Evolutionary conservation across 2,329 filamentous ascomycete genomes (phyloP).

Genomic region (Fusarium subglutinans): DNA sequence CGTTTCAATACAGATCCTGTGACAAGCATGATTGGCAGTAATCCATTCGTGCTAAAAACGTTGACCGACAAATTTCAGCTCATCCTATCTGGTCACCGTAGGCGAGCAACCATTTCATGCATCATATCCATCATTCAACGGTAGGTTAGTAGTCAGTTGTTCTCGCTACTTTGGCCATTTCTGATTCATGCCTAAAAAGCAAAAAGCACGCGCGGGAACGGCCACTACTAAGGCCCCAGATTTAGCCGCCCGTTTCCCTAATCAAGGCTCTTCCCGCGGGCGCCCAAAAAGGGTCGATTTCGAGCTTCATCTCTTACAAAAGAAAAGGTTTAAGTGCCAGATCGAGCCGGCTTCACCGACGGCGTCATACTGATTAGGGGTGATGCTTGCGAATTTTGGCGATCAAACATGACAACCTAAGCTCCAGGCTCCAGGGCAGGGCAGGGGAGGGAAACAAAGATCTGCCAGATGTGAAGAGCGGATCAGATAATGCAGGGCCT

Average conservation of each 20-base stretch:
- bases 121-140: background rate
- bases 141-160: background rate
- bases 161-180: background rate
- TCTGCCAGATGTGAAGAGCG: conserved; percentile 11
- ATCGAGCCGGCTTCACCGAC: background rate
- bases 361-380: background rate
- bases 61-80: conserved; percentile 13
- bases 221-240: conserved; percentile 22
- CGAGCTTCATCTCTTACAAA: background rate
- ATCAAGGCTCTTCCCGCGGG: conserved; percentile 11
- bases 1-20: conserved; percentile 9
- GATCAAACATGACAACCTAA: conserved; percentile 18
- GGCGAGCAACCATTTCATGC: background rate
- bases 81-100: background rate
- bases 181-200: conserved; percentile 18
- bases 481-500: conserved; percentile 7
- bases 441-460: background rate
- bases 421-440: background rate
- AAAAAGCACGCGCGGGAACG: conserved; percentile 24
- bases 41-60: background rate
- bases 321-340: background rate
- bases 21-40: background rate
- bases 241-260: conserved; percentile 30
- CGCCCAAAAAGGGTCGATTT: background rate
- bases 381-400: conserved; percentile 11